These are phyloP conservation scores for Ormosia semicastrata DNA, from an alignment of 306 rosid genomes.

Conservation along the genomic window DNA sequence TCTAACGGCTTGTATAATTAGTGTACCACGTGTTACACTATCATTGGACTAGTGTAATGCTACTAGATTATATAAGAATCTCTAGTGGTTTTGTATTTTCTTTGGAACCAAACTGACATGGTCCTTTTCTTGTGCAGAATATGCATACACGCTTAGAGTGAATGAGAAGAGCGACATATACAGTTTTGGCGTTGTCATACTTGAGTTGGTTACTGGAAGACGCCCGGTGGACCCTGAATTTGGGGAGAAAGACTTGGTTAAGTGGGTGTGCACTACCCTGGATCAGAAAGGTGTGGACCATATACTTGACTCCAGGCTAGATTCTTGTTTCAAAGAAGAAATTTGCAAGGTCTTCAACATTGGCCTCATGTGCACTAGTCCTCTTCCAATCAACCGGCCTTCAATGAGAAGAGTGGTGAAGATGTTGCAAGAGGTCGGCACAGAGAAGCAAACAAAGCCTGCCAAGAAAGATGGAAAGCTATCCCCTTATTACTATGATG, in stretches of 20 bases:
- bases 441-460: conserved; percentile 42
- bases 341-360: conserved; percentile 82
- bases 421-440: conserved; percentile 60
- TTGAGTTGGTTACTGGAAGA: conserved; percentile 76
- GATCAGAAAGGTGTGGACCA: conserved; percentile 82
- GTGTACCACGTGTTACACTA: too few species aligned
- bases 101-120: neutral
- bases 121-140: conserved; percentile 57
- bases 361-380: conserved; percentile 88
- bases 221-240: conserved; percentile 87
- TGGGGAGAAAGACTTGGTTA: conserved; percentile 90
- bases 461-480: conserved; percentile 54
- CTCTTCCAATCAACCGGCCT: conserved; percentile 80
- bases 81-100: neutral
- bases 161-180: conserved; percentile 97
- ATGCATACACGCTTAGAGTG: conserved; percentile 90
- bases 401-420: conserved; percentile 75
- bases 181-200: conserved; percentile 91
- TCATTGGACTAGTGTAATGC: neutral
- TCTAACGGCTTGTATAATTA: too few species aligned
- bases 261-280: conserved; percentile 89
- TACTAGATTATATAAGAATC: neutral
- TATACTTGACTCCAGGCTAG: conserved; percentile 69
- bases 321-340: conserved; percentile 76
- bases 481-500: conserved; percentile 65